A percentile compares a stretch with the other conserved stretches of the same genome.
Evolutionary conservation across 441 rosid species (phyloP).

Genomic region (Gossypium lobatum): DNA sequence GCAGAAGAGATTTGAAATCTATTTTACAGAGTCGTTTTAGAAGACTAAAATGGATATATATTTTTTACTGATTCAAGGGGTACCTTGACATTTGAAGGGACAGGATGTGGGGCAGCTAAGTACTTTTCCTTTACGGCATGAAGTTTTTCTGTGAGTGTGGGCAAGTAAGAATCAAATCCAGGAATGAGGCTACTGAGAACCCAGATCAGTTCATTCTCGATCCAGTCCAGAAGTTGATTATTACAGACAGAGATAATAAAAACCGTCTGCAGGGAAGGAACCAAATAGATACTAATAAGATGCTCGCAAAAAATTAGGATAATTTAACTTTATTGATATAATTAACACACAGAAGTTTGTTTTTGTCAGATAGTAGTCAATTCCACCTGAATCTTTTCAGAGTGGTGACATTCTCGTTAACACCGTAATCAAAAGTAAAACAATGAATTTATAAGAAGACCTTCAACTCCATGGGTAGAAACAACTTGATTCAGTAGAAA

Average conservation of each 20-base stretch:
- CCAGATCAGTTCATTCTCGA: slow-evolving; percentile 82
- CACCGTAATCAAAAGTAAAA: neutral
- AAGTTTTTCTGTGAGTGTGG: slow-evolving; percentile 50
- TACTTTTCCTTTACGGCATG: slow-evolving; percentile 57
- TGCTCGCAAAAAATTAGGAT: neutral
- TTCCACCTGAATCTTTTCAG: neutral
- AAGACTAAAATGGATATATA: neutral
- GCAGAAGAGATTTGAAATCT: neutral
- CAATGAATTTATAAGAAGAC: neutral
- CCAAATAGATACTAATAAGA: neutral
- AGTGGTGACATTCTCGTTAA: neutral
- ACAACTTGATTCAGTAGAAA: neutral
- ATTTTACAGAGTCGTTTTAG: neutral
- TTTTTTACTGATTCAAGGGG: neutral
- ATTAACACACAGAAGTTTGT: neutral
- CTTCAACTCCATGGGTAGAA: too few relatives aligned
- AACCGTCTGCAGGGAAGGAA: slow-evolving; percentile 57
- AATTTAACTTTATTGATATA: neutral
- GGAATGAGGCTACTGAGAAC: slow-evolving; percentile 68
- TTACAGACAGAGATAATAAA: slow-evolving; percentile 83
- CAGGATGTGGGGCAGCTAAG: slow-evolving; percentile 41
- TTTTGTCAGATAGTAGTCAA: neutral
- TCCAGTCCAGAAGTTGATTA: slow-evolving; percentile 88
- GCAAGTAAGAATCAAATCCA: slow-evolving; percentile 59
- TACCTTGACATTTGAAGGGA: slow-evolving; percentile 53